phyloP scores from a whole-genome alignment of 2,329 filamentous ascomycete species.

The Trichoderma pleuroti region DNA sequence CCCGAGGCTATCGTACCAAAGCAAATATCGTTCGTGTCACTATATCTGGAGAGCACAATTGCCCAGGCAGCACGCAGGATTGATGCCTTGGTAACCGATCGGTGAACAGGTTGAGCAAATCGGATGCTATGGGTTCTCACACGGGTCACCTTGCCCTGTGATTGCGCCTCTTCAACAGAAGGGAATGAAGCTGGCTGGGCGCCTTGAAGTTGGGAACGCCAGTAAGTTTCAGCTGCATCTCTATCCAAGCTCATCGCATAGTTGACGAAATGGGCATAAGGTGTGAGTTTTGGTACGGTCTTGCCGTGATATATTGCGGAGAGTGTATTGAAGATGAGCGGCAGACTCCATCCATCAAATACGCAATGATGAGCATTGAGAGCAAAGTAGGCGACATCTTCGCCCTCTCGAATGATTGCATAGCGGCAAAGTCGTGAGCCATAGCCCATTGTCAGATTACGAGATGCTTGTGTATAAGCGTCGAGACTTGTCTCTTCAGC shows the following conservation, averaged over 20 bases:
- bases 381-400: not conserved
- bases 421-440: not conserved
- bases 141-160: not conserved
- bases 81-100: slow-evolving; percentile 21
- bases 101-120: not conserved
- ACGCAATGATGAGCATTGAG: slow-evolving; percentile 3
- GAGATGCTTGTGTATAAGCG: not conserved
- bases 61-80: slow-evolving; percentile 29
- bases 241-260: slow-evolving; percentile 8
- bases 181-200: slow-evolving; percentile 15
- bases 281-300: not conserved
- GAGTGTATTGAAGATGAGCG: not conserved
- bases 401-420: not conserved
- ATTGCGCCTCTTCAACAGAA: not conserved
- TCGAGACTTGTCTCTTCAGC: not conserved
- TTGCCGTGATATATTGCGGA: not conserved
- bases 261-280: slow-evolving; percentile 6
- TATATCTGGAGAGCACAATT: slow-evolving; percentile 23
- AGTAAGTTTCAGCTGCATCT: slow-evolving; percentile 9
- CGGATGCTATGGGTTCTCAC: not conserved
- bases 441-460: not conserved
- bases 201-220: slow-evolving; percentile 18
- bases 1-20: slow-evolving; percentile 31
- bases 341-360: slow-evolving; percentile 10
- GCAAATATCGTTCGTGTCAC: slow-evolving; percentile 22